A percentile compares a stretch with the other conserved stretches of the same genome.
Conservation (phyloP, 345 rosid species). For the Lumnitzera littorea region DNA sequence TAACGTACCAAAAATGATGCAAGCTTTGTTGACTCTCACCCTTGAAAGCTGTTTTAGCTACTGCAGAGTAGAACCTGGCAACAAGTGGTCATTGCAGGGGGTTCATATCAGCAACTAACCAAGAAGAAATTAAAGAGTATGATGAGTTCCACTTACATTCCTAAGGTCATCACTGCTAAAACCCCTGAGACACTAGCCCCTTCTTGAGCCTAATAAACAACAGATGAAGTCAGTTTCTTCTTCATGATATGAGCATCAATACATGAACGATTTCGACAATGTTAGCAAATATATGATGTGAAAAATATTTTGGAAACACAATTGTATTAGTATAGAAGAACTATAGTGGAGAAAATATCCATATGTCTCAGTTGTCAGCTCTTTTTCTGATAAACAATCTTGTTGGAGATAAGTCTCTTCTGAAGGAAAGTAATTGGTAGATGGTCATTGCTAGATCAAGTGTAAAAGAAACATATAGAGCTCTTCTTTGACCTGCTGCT, state of each 20-base stretch:
- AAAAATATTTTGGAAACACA: too few species aligned
- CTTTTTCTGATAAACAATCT: too few species aligned
- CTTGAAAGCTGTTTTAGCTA: slow-evolving; percentile 90
- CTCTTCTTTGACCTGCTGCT: too few species aligned
- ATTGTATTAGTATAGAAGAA: too few species aligned
- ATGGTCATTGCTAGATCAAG: too few species aligned
- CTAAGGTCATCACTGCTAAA: slow-evolving; percentile 93
- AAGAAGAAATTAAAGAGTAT: slow-evolving; percentile 9
- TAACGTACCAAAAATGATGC: slow-evolving; percentile 86
- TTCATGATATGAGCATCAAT: background rate
- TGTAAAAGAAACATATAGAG: too few species aligned
- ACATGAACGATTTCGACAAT: background rate
- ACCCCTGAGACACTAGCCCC: slow-evolving; percentile 86
- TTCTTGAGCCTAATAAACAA: slow-evolving; percentile 74
- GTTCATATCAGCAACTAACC: slow-evolving; percentile 3
- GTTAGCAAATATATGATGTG: background rate
- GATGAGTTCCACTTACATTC: slow-evolving; percentile 58
- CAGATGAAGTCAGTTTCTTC: slow-evolving; percentile 11
- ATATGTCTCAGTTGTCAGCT: too few species aligned
- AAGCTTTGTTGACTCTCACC: slow-evolving; percentile 88
- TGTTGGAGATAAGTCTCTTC: too few species aligned
- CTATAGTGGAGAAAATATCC: too few species aligned
- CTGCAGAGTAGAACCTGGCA: slow-evolving; percentile 85
- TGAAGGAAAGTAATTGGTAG: too few species aligned
- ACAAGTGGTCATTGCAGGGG: slow-evolving; percentile 12